Evolutionary conservation across 164 flowering plant genomes (phyloP).

Genomic region (Aristolochia californica): DNA sequence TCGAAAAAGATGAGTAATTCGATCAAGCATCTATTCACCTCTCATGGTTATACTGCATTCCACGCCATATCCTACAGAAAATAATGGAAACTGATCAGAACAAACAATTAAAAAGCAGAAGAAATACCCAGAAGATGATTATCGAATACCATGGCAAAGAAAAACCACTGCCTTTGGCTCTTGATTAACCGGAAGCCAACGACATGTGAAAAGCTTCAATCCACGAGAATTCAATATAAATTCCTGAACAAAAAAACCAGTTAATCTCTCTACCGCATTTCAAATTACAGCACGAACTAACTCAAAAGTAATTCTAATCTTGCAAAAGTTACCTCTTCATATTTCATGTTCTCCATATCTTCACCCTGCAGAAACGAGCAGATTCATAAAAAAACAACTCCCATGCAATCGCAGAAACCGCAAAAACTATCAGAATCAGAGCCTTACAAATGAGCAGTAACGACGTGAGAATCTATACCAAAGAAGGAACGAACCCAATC

Average conservation of each 20-base stretch:
- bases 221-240: slow-evolving; percentile 6
- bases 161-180: slow-evolving; percentile 65
- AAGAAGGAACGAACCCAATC: no score
- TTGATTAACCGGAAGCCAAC: slow-evolving; percentile 47
- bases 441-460: no score
- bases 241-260: slow-evolving; percentile 1
- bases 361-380: slow-evolving; percentile 2
- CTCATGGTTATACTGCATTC: slow-evolving; percentile 9
- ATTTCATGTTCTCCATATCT: slow-evolving; percentile 6
- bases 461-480: no score
- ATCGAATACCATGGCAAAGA: slow-evolving; percentile 41
- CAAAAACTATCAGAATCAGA: no score
- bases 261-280: no score
- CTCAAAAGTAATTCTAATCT: no score
- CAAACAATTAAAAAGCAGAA: not conserved
- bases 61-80: slow-evolving; percentile 4
- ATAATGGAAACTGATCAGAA: not conserved
- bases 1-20: not conserved
- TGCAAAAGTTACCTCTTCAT: slow-evolving; percentile 7
- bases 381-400: not conserved
- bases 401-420: not conserved
- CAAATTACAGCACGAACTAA: not conserved
- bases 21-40: not conserved
- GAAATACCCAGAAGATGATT: no score
- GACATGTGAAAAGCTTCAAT: slow-evolving; percentile 43